Conservation (phyloP, 2,329 filamentous ascomycete species). For the Allantophomopsis lycopodina region DNA sequence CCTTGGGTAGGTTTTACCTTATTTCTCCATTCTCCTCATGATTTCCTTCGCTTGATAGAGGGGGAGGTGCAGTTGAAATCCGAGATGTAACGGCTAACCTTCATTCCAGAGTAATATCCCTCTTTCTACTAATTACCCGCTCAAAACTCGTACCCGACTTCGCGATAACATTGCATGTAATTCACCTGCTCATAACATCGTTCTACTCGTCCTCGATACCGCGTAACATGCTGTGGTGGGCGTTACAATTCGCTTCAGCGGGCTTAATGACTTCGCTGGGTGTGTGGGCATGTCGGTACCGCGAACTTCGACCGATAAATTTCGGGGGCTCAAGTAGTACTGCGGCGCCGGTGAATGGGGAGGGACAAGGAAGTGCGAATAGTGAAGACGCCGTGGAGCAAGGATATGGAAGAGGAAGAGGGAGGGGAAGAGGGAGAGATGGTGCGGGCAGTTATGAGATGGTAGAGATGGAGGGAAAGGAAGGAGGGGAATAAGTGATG, state of each 20-base stretch:
- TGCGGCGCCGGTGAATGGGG: slow-evolving; percentile 8
- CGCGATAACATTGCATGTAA: slow-evolving; percentile 72
- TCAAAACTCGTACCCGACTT: slow-evolving; percentile 95
- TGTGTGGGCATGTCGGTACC: slow-evolving; percentile 83
- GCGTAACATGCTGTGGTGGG: slow-evolving; percentile 78
- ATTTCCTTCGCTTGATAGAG: too few relatives aligned
- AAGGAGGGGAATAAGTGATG: slow-evolving; percentile 3
- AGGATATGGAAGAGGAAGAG: slow-evolving; percentile 34
- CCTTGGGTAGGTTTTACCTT: slow-evolving; percentile 36
- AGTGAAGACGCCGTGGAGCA: slow-evolving; percentile 26
- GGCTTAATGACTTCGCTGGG: slow-evolving; percentile 56
- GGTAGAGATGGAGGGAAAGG: slow-evolving; percentile 33
- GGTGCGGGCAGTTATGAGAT: slow-evolving; percentile 52
- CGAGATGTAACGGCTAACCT: neutral
- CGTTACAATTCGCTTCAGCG: slow-evolving; percentile 44
- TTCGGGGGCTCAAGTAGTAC: slow-evolving; percentile 49
- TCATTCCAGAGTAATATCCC: slow-evolving; percentile 56
- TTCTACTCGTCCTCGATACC: slow-evolving; percentile 70
- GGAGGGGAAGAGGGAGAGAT: slow-evolving; percentile 37
- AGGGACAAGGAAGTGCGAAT: slow-evolving; percentile 6
- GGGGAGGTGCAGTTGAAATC: too few relatives aligned
- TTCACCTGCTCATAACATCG: slow-evolving; percentile 66
- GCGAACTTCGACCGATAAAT: slow-evolving; percentile 77
- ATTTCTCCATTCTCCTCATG: too few relatives aligned
- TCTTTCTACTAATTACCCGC: slow-evolving; percentile 71